These are phyloP conservation scores for Castanopsis chinensis DNA, from an alignment of 306 rosid genomes.

Conservation along the genomic window DNA sequence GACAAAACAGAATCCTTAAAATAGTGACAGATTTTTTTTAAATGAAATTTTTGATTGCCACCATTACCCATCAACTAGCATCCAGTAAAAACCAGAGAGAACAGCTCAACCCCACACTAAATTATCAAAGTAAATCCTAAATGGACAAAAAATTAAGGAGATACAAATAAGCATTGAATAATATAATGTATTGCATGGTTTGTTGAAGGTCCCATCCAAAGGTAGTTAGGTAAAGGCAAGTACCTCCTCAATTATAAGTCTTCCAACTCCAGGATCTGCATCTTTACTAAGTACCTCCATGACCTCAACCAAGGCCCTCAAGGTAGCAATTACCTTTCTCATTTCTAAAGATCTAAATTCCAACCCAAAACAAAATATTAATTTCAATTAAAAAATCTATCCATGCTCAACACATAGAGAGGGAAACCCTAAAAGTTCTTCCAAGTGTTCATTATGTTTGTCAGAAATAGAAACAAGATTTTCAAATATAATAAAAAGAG, in stretches of 20 bases:
- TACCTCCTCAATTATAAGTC: slow-evolving; percentile 86
- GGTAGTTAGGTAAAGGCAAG: slow-evolving; percentile 16
- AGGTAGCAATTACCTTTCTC: slow-evolving; percentile 71
- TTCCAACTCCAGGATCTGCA: slow-evolving; percentile 91
- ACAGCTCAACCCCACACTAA: slow-evolving; percentile 3
- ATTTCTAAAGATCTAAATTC: slow-evolving; percentile 54
- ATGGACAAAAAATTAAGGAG: slow-evolving; percentile 7
- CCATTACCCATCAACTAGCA: slow-evolving; percentile 1
- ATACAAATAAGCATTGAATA: slow-evolving; percentile 11
- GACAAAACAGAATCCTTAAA: slow-evolving; percentile 19
- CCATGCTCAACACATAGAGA: background rate
- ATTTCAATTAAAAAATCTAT: background rate
- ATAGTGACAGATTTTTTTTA: slow-evolving; percentile 5
- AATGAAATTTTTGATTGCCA: background rate
- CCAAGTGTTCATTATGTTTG: background rate
- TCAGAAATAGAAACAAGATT: background rate
- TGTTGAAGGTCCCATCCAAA: slow-evolving; percentile 19
- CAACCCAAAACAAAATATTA: slow-evolving; percentile 41
- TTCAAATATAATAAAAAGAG: background rate
- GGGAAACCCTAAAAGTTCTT: background rate
- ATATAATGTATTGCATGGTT: background rate
- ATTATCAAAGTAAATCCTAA: slow-evolving; percentile 1
- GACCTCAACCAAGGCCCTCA: slow-evolving; percentile 89
- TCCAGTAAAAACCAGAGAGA: slow-evolving; percentile 10
- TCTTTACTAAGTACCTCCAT: slow-evolving; percentile 82